Evolutionary conservation across 805 yeast genomes (phyloP).

Genomic region (Kodamaea neixiangensis): DNA sequence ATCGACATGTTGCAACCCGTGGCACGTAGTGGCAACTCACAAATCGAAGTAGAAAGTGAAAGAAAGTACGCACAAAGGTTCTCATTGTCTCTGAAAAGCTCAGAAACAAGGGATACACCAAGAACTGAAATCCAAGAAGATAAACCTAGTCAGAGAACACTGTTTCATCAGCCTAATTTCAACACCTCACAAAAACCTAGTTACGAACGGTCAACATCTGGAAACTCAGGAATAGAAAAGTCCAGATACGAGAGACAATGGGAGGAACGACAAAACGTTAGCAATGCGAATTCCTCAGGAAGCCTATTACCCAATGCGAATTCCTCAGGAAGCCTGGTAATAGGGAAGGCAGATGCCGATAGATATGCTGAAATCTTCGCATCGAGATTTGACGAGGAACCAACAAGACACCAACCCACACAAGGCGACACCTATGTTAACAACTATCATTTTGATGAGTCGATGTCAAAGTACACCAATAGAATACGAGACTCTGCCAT

Average conservation of each 20-base stretch:
- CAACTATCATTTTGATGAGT: not conserved
- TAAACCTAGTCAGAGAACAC: not conserved
- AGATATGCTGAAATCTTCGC: conserved; percentile 6
- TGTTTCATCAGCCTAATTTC: not conserved
- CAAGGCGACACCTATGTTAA: not conserved
- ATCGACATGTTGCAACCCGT: conserved; percentile 22
- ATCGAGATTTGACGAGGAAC: conserved; percentile 2
- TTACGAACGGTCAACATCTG: not conserved
- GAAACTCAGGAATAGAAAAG: not conserved
- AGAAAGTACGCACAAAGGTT: conserved; percentile 3
- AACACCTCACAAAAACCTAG: not conserved
- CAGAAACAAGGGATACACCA: not conserved
- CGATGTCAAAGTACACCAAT: conserved; percentile 1
- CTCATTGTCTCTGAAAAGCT: conserved; percentile 4
- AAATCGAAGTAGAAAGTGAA: not conserved
- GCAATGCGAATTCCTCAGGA: not conserved
- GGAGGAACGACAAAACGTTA: not conserved
- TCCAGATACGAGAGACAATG: not conserved
- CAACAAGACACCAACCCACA: not conserved
- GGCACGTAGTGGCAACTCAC: conserved; percentile 4
- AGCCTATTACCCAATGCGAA: not conserved
- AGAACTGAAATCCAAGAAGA: not conserved
- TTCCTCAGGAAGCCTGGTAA: not conserved
- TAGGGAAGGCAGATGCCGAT: not conserved
- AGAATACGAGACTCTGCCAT: not conserved